Percentiles rank a stretch among this genome's conserved stretches.
Conservation (phyloP, 805 yeast species). For the Pichia occidentalis region DNA sequence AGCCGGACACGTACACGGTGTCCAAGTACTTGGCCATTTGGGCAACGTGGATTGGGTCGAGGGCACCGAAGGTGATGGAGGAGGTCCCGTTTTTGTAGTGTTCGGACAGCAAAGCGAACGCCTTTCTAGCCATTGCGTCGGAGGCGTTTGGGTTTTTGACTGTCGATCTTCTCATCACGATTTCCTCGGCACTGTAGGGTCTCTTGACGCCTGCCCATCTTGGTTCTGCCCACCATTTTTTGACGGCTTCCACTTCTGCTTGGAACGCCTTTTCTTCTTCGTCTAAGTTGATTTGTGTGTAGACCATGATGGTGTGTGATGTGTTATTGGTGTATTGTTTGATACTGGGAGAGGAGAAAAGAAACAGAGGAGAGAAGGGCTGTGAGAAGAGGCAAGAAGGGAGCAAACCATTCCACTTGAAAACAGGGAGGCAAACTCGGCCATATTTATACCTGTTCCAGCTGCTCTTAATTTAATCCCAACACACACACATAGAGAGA, state of each 20-base stretch:
- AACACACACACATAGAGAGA: too few species aligned
- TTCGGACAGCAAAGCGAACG: constrained; percentile 59
- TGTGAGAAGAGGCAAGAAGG: not conserved
- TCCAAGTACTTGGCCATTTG: constrained; percentile 97
- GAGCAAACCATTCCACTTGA: too few species aligned
- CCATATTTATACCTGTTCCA: too few species aligned
- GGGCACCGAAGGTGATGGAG: constrained; percentile 89
- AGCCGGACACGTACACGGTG: constrained; percentile 89
- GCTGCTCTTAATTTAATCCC: too few species aligned
- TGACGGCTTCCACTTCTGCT: constrained; percentile 64
- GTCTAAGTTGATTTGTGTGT: constrained; percentile 50
- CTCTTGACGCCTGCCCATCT: constrained; percentile 88
- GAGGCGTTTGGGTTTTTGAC: constrained; percentile 72
- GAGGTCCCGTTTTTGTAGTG: constrained; percentile 69
- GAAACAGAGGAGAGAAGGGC: not conserved
- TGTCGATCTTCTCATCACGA: constrained; percentile 83
- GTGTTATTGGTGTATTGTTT: too few species aligned
- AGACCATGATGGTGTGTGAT: constrained; percentile 32
- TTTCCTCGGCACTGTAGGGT: constrained; percentile 80
- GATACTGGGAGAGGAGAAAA: too few species aligned
- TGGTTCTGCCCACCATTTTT: constrained; percentile 89
- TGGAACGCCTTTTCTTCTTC: constrained; percentile 61
- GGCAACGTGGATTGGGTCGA: constrained; percentile 91
- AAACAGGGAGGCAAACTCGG: too few species aligned
- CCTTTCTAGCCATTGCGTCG: constrained; percentile 72